Base-by-base conservation (phyloP, 306 rosid genomes). In the Elaeagnus macrophylla region DNA sequence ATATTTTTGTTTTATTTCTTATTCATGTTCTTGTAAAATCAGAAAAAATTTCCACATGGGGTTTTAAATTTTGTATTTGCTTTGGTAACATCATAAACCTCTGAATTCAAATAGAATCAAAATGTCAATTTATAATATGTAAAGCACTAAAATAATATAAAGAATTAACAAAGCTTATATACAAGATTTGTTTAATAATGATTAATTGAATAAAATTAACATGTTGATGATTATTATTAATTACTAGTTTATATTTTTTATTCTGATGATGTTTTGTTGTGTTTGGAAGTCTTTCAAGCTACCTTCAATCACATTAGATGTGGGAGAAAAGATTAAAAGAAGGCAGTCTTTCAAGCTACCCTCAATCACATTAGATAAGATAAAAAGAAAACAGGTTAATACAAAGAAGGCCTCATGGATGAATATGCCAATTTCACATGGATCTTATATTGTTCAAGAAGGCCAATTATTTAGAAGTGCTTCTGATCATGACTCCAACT, bases 391-490 rank as follows among this genome's bases (percentile, higher is more conserved):
- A 10, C 39, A 5, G 47, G 65, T 15, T 48, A 16, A 5, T 11
- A 20, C 52, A 46, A 70, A 37, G 54, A 79, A 77, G 50, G 71
- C 77, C 9, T 77, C 90, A 53, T 83, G 95, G 97, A 81, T 86
- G 94, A 61, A 20, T 20, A 20, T 66, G 64, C 94, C 97, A 56
- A 72, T 90, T 37, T 69, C 82, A 18, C 95, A 90, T 65, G 97
- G 97, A 0, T 72, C 67, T 48, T 76, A 83, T 45, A 80, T 76
- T 12, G 67, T 76, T 10, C 67, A 72, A 48, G 74, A 60, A 45
- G 17, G 14, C 43, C 56, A 52, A 15, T 19, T 53, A 10, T 39
- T 54, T 54, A 48, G 43, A 14, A 67, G 56, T 19, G 65, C 52
- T 53, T 66, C 72, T 55, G 79, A 66, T 3, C 25, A 20, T 25